Evolutionary conservation across 2,329 filamentous ascomycete species (phyloP).

Genomic region (Ilyonectria robusta): DNA sequence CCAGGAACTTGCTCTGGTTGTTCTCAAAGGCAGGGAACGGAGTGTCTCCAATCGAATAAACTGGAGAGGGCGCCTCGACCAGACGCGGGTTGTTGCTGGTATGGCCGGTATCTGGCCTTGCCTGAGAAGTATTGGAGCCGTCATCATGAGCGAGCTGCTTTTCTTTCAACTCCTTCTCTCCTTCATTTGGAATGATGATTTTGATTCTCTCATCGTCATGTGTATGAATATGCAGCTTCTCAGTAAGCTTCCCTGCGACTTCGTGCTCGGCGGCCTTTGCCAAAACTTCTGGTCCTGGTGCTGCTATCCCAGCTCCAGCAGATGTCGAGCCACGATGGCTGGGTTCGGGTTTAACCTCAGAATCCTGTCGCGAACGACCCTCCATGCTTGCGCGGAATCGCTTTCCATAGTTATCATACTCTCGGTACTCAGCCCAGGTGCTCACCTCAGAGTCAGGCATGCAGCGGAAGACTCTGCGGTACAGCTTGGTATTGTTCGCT

Average conservation of each 20-base stretch:
- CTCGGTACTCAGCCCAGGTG: slow-evolving; percentile 93
- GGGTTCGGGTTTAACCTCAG: slow-evolving; percentile 59
- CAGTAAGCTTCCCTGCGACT: slow-evolving; percentile 47
- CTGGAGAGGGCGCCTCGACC: slow-evolving; percentile 58
- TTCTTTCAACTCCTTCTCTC: slow-evolving; percentile 54
- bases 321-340: slow-evolving; percentile 50
- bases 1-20: slow-evolving; percentile 50
- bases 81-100: slow-evolving; percentile 39
- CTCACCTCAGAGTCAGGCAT: slow-evolving; percentile 96
- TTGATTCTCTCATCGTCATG: slow-evolving; percentile 51
- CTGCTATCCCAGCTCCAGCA: slow-evolving; percentile 58
- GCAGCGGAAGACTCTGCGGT: slow-evolving; percentile 92
- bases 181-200: slow-evolving; percentile 51
- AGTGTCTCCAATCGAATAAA: slow-evolving; percentile 59
- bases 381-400: slow-evolving; percentile 80
- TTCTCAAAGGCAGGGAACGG: slow-evolving; percentile 65
- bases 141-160: slow-evolving; percentile 55
- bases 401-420: slow-evolving; percentile 83
- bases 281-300: slow-evolving; percentile 58
- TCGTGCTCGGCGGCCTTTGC: slow-evolving; percentile 52
- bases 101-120: slow-evolving; percentile 46
- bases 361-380: slow-evolving; percentile 67
- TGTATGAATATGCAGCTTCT: slow-evolving; percentile 42
- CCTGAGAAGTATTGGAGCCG: slow-evolving; percentile 28
- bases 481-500: slow-evolving; percentile 95